Conservation (phyloP, 352 stramenopile genomes). For the Aphanomyces cochlioides region DNA sequence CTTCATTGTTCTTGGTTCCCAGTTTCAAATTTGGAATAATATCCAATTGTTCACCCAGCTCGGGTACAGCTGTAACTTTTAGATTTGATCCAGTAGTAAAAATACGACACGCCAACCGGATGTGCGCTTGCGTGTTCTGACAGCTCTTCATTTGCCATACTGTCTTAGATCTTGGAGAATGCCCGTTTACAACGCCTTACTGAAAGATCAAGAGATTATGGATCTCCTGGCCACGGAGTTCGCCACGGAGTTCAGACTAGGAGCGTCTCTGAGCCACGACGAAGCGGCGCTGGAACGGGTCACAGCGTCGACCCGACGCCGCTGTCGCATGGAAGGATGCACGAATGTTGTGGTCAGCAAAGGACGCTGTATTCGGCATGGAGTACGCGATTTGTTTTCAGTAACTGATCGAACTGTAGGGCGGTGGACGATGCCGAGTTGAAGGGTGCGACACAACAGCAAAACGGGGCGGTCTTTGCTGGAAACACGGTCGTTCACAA, state of each 20-base stretch:
- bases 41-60: too few relatives aligned
- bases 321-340: too few relatives aligned
- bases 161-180: too few relatives aligned
- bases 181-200: background rate
- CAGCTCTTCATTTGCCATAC: too few relatives aligned
- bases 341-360: background rate
- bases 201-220: background rate
- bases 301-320: too few relatives aligned
- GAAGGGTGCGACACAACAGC: background rate
- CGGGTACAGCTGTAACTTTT: too few relatives aligned
- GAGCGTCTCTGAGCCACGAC: background rate
- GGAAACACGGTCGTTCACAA: constrained; percentile 2
- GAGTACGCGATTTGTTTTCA: background rate
- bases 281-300: background rate
- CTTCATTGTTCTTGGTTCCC: too few relatives aligned
- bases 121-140: too few relatives aligned
- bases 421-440: background rate
- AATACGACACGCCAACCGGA: too few relatives aligned
- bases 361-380: constrained; percentile 5
- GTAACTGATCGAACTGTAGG: background rate
- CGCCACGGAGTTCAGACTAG: background rate
- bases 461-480: background rate
- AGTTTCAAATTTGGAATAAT: too few relatives aligned
- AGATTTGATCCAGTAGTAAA: too few relatives aligned
- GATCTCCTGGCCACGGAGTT: background rate